Conservation (phyloP, 1,284 basidiomycete species). For the Irpex sp. region DNA sequence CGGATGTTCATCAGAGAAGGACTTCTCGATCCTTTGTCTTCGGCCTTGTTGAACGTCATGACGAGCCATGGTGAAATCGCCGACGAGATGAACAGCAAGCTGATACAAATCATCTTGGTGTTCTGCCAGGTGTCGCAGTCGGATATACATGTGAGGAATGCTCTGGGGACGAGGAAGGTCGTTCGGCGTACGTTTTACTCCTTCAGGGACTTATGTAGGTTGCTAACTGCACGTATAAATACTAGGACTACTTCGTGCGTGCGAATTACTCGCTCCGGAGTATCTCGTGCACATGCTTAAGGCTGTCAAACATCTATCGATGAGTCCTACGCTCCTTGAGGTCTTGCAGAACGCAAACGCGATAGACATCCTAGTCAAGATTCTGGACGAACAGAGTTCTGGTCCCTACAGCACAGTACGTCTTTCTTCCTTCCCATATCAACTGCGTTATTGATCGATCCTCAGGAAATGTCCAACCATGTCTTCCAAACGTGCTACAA, state of each 20-base stretch:
- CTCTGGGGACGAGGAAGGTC: conserved; percentile 85
- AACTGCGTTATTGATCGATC: too few relatives aligned
- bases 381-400: conserved; percentile 77
- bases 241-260: conserved; percentile 77
- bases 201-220: too few relatives aligned
- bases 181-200: conserved; percentile 65
- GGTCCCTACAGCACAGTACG: conserved; percentile 79
- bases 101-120: conserved; percentile 85
- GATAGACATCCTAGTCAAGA: conserved; percentile 82
- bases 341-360: conserved; percentile 95
- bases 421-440: conserved; percentile 8
- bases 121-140: conserved; percentile 96
- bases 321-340: conserved; percentile 85
- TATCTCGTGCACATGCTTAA: conserved; percentile 88
- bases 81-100: conserved; percentile 78
- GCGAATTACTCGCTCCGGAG: conserved; percentile 77
- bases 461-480: conserved; percentile 87
- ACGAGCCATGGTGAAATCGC: conserved; percentile 63
- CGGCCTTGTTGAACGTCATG: conserved; percentile 86
- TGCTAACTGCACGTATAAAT: too few relatives aligned
- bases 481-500: conserved; percentile 95
- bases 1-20: conserved; percentile 97
- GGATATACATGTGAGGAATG: conserved; percentile 88
- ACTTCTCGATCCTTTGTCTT: conserved; percentile 86
- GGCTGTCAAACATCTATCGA: conserved; percentile 93